A percentile compares a stretch with the other conserved stretches of the same genome.
Conservation (phyloP, 2,329 filamentous ascomycete species). For the Pseudogymnoascus sp. region DNA sequence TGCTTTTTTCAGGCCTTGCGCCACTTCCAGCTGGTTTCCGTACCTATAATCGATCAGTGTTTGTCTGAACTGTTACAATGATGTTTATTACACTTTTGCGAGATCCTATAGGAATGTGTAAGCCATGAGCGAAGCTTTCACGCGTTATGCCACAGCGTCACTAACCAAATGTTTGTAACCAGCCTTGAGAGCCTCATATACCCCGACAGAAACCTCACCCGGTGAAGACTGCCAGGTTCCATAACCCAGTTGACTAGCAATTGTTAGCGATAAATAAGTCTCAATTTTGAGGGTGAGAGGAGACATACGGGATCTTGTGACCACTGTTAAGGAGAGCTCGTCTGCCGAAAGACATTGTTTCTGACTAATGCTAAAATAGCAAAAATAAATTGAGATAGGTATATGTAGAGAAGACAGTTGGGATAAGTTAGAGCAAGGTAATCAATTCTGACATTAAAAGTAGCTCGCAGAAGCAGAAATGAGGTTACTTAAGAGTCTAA, state of each 20-base stretch:
- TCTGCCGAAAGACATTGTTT: conserved; percentile 44
- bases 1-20: conserved; percentile 43
- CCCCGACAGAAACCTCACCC: conserved; percentile 54
- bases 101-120: conserved; percentile 10
- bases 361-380: background rate
- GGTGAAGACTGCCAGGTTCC: conserved; percentile 63
- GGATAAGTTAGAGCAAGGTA: background rate
- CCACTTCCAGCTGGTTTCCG: conserved; percentile 55
- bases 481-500: background rate
- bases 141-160: background rate
- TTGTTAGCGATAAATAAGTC: conserved; percentile 35
- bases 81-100: conserved; percentile 8
- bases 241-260: conserved; percentile 24
- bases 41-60: conserved; percentile 35
- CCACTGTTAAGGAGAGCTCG: conserved; percentile 55
- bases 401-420: background rate
- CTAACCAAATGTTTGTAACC: conserved; percentile 53
- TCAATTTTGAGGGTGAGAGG: conserved; percentile 44
- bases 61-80: conserved; percentile 27
- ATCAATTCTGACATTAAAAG: background rate
- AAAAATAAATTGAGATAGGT: background rate
- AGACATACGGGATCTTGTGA: conserved; percentile 54
- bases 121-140: background rate
- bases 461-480: background rate
- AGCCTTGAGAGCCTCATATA: conserved; percentile 52